phyloP scores from a whole-genome alignment of 1,284 basidiomycete genomes.

The Phellopilus nigrolimitatus region DNA sequence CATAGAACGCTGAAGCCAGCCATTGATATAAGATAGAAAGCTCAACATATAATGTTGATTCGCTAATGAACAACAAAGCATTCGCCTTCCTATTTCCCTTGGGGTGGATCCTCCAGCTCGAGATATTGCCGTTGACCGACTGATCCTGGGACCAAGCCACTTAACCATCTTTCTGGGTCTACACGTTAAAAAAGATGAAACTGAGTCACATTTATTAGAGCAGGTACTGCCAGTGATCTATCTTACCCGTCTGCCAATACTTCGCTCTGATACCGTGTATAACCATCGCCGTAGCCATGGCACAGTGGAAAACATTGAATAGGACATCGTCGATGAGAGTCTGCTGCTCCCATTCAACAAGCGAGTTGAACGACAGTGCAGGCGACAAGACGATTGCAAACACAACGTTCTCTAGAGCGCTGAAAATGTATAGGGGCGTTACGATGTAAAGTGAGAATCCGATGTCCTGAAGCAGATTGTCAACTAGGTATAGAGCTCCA shows the following conservation, averaged over 20 bases:
- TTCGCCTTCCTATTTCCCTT: too few relatives aligned
- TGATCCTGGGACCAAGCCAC: too few relatives aligned
- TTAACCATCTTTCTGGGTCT: too few relatives aligned
- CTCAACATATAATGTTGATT: too few relatives aligned
- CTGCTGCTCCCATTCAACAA: not conserved
- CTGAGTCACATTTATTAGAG: not conserved
- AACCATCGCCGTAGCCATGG: not conserved
- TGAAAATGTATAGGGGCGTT: not conserved
- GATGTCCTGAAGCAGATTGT: not conserved
- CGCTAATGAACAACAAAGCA: too few relatives aligned
- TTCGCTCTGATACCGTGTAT: not conserved
- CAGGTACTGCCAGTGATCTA: too few relatives aligned
- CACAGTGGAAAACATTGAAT: not conserved
- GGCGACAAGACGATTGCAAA: not conserved
- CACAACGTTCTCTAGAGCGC: not conserved
- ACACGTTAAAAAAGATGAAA: not conserved
- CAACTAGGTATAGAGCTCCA: too few relatives aligned
- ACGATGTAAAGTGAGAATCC: not conserved
- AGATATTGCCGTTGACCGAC: too few relatives aligned
- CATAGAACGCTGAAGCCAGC: too few relatives aligned
- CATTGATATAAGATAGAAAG: too few relatives aligned
- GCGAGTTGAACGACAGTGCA: not conserved
- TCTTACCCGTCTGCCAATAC: not conserved
- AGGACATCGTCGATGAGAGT: not conserved
- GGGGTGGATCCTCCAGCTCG: too few relatives aligned